phyloP scores from a whole-genome alignment of 108 stramenopile genomes.

The Cylindrotheca fusiformis region DNA sequence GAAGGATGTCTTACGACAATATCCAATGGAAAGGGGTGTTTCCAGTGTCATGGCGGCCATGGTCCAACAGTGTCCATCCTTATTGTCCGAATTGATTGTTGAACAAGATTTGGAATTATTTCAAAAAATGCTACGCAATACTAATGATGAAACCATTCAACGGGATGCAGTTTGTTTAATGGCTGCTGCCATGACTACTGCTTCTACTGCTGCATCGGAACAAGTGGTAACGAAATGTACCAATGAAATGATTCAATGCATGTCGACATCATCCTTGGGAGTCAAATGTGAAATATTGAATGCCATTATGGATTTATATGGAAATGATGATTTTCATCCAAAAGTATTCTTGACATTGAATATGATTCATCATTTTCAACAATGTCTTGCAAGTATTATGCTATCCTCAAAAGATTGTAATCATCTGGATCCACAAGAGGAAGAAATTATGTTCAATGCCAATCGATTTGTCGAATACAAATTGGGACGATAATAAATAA shows the following conservation, averaged over 20 bases:
- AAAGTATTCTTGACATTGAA: conserved; percentile 38
- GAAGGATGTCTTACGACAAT: conserved; percentile 2
- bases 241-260: not conserved
- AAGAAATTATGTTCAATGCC: conserved; percentile 25
- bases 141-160: conserved; percentile 11
- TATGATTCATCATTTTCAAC: conserved; percentile 23
- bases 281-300: conserved; percentile 44
- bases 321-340: conserved; percentile 58
- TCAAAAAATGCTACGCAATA: conserved; percentile 5
- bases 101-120: conserved; percentile 4
- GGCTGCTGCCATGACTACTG: not conserved
- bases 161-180: conserved; percentile 13
- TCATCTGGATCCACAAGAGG: conserved; percentile 17
- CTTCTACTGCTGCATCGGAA: not conserved
- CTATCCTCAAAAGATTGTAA: conserved; percentile 6
- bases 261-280: conserved; percentile 1
- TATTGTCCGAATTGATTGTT: not conserved
- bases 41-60: conserved; percentile 6
- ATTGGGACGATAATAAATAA: conserved; percentile 13
- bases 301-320: conserved; percentile 68
- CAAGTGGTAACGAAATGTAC: conserved; percentile 1
- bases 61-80: not conserved
- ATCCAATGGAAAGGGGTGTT: not conserved
- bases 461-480: conserved; percentile 33
- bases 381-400: not conserved